Evolutionary conservation across 192 early-diverging fungal species (phyloP), one percentile per base, ranked within the genome.

Genomic region (Coemansia sp.): DNA sequence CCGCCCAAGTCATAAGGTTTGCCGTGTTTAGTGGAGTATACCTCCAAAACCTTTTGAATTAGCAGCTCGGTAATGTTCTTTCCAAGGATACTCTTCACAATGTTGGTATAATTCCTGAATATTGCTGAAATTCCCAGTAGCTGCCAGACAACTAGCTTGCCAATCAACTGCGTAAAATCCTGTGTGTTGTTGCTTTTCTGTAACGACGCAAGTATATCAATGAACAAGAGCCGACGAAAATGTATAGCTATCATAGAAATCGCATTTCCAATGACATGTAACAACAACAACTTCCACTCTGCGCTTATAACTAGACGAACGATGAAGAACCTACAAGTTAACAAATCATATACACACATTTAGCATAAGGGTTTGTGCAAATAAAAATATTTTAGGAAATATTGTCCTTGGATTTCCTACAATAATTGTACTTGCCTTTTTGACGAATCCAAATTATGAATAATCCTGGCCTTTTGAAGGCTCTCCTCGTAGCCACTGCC

Each of bases 401-500:
- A 13, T 3, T 46, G 16, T 46, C 1, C 15, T 20, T 1, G 0
- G 20, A 7, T 46, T n/a, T 20, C 18, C 4, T 53, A 3, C 18
- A 52, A 34, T 18, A 57, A 18, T 33, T 34, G 8, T 18, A 57
- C 55, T 57, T 57, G 31, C 55, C 55, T 57, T 57, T 57, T 57
- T 34, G 55, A 57, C 1, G 13, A 6, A 31, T 57, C 55, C 31
- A 57, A 30, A 1, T 18, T 12, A 15, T 26, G 6, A 26, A 34
- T 18, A n/a, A n/a, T 31, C 33, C 30, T 31, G 6, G 55, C 31
- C 33, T 57, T 57, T 34, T 15, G 55, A 18, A 57, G 13, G 7
- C 4, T n/a, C 7, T 34, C 18, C n/a, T 57, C 30, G 4, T 33
- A 15, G 12, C 2, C 31, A 18, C 4, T 8, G 2, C n/a, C 30